Percentiles rank a stretch among this genome's conserved stretches.
phyloP scores from a whole-genome alignment of 768 basidiomycete genomes.

The Mycena alexandri region DNA sequence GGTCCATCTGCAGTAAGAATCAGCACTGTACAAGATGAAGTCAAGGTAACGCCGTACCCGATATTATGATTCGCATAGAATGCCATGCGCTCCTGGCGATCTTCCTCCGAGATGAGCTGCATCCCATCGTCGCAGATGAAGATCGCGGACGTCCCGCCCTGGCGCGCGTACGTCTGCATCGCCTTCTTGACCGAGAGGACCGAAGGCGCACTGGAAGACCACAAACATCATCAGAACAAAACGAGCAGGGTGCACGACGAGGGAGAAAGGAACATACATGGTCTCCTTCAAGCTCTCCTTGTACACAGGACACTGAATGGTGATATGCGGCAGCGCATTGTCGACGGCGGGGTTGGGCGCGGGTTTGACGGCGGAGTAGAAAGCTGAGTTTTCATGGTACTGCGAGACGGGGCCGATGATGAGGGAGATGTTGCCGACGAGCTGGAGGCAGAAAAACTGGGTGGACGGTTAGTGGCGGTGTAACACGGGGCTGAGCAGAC shows the following conservation, averaged over 20 bases:
- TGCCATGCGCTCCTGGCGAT: constrained; percentile 71
- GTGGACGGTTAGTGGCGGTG: constrained; percentile 11
- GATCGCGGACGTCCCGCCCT: constrained; percentile 85
- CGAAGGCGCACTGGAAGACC: constrained; percentile 69
- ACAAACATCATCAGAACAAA: too few relatives aligned
- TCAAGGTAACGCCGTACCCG: constrained; percentile 40
- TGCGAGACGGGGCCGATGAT: constrained; percentile 87
- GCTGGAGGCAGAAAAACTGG: constrained; percentile 84
- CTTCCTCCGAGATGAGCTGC: constrained; percentile 74
- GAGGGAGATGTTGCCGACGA: constrained; percentile 74
- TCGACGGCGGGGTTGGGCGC: constrained; percentile 76
- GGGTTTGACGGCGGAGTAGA: constrained; percentile 81
- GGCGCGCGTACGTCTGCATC: constrained; percentile 88
- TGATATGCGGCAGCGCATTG: constrained; percentile 79
- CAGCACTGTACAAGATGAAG: background rate
- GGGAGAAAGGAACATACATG: constrained; percentile 63
- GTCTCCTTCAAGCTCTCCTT: constrained; percentile 83
- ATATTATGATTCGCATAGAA: constrained; percentile 88
- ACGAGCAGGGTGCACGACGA: background rate
- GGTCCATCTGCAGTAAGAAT: constrained; percentile 60
- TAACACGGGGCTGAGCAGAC: background rate
- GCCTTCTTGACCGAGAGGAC: constrained; percentile 86
- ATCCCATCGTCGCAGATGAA: constrained; percentile 89
- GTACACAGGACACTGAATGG: constrained; percentile 89
- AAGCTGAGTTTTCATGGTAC: constrained; percentile 86